Percentiles rank a stretch among this genome's conserved stretches.
Conservation (phyloP, 352 stramenopile species). For the Phytophthora pseudosyringae region DNA sequence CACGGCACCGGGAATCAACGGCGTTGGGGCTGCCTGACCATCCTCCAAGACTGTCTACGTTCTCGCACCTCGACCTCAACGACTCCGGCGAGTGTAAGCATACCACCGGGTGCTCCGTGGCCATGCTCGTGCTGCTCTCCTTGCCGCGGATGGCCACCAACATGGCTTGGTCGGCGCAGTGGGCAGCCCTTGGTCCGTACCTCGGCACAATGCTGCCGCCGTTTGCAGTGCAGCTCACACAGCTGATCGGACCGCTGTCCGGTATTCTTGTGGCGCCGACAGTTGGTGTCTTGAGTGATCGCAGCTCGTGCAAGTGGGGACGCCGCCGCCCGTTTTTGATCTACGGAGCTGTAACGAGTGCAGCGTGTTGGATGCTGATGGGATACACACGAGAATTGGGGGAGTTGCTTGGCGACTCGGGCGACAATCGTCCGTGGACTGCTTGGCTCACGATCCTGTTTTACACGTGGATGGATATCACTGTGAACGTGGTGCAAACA, state of each 20-base stretch:
- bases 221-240: slow-evolving; percentile 77
- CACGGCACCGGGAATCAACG: slow-evolving; percentile 23
- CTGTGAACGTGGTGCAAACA: slow-evolving; percentile 80
- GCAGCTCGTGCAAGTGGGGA: slow-evolving; percentile 54
- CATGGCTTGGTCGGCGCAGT: slow-evolving; percentile 83
- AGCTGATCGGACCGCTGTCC: slow-evolving; percentile 72
- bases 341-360: slow-evolving; percentile 65
- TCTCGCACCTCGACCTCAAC: slow-evolving; percentile 41
- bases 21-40: slow-evolving; percentile 37
- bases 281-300: slow-evolving; percentile 75
- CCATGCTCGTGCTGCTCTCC: slow-evolving; percentile 73
- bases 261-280: slow-evolving; percentile 75
- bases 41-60: slow-evolving; percentile 39
- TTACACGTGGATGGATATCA: slow-evolving; percentile 88
- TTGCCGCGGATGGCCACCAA: slow-evolving; percentile 78
- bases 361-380: slow-evolving; percentile 76
- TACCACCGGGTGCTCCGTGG: slow-evolving; percentile 54
- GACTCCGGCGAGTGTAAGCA: slow-evolving; percentile 33
- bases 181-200: slow-evolving; percentile 73
- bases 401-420: slow-evolving; percentile 61
- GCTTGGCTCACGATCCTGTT: slow-evolving; percentile 69
- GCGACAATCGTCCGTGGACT: slow-evolving; percentile 53
- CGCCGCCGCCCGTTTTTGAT: slow-evolving; percentile 72
- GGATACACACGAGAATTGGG: slow-evolving; percentile 72
- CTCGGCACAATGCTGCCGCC: slow-evolving; percentile 68